These are phyloP conservation scores for Apiospora rasikravindrae DNA, from an alignment of 2,329 filamentous ascomycete genomes.

Conservation along the genomic window DNA sequence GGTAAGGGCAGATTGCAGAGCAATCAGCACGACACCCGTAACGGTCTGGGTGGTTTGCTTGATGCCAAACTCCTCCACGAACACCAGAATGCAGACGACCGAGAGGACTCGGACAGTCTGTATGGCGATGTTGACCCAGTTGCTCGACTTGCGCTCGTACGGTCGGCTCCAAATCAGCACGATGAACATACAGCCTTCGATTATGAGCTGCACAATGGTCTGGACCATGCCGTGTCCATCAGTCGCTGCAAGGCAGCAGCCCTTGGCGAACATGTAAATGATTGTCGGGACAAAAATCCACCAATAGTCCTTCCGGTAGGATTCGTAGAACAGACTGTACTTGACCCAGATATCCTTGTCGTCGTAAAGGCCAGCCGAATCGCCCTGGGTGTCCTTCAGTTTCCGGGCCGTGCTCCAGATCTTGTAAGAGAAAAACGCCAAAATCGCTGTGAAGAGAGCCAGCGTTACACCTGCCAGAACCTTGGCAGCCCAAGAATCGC, in stretches of 20 bases:
- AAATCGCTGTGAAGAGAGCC: constrained; percentile 76
- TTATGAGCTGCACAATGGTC: constrained; percentile 76
- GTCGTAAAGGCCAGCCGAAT: constrained; percentile 76
- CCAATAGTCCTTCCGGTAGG: constrained; percentile 94
- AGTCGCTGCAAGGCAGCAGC: constrained; percentile 81
- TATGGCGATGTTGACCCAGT: constrained; percentile 92
- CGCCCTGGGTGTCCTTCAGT: constrained; percentile 76
- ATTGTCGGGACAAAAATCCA: constrained; percentile 94
- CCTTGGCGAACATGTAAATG: constrained; percentile 88
- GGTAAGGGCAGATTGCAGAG: constrained; percentile 85
- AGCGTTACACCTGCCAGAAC: constrained; percentile 82
- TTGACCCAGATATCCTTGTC: constrained; percentile 91
- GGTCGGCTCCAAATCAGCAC: constrained; percentile 85
- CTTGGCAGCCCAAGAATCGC: constrained; percentile 94
- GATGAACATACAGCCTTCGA: constrained; percentile 80
- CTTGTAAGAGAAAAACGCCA: constrained; percentile 83
- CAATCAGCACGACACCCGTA: constrained; percentile 90
- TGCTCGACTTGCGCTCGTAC: constrained; percentile 84
- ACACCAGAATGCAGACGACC: constrained; percentile 86
- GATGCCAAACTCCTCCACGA: constrained; percentile 91
- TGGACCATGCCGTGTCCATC: constrained; percentile 87
- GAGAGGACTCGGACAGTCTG: constrained; percentile 89
- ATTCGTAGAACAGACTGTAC: constrained; percentile 97
- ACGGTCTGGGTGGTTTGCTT: constrained; percentile 92
- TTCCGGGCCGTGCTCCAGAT: constrained; percentile 79